phyloP scores from a whole-genome alignment of 805 yeast species.

The Metschnikowia picachoensis region DNA sequence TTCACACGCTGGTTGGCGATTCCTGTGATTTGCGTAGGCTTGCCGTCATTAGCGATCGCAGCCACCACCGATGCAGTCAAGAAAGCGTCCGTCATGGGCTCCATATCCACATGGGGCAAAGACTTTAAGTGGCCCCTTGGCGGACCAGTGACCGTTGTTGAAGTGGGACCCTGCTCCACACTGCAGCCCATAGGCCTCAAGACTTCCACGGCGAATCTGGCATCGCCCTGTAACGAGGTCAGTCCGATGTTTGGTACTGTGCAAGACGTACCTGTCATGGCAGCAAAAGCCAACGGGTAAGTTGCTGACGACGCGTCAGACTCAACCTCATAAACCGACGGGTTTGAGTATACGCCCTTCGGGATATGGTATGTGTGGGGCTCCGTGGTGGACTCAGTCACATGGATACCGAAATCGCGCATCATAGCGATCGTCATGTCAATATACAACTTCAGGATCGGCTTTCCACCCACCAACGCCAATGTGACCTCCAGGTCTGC shows the following conservation, averaged over 20 bases:
- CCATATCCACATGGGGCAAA: slow-evolving; percentile 84
- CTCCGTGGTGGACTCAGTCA: slow-evolving; percentile 63
- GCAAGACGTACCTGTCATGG: slow-evolving; percentile 88
- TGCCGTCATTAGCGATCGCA: slow-evolving; percentile 70
- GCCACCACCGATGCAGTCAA: slow-evolving; percentile 96
- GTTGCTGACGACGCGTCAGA: slow-evolving; percentile 98
- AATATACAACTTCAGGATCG: slow-evolving; percentile 91
- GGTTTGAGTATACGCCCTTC: slow-evolving; percentile 73
- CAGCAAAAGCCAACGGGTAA: slow-evolving; percentile 96
- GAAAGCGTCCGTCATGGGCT: slow-evolving; percentile 99
- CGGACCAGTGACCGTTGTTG: slow-evolving; percentile 93
- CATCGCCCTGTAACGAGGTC: slow-evolving; percentile 93
- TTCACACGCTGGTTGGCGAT: slow-evolving; percentile 98
- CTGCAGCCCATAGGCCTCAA: slow-evolving; percentile 91
- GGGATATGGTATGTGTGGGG: slow-evolving; percentile 89
- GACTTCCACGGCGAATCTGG: slow-evolving; percentile 91
- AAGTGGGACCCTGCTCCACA: slow-evolving; percentile 75
- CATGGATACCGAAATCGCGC: slow-evolving; percentile 82
- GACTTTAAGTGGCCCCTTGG: slow-evolving; percentile 64
- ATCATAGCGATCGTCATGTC: slow-evolving; percentile 97
- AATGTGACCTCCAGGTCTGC: slow-evolving; percentile 85
- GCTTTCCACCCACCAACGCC: slow-evolving; percentile 91
- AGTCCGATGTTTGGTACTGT: slow-evolving; percentile 94
- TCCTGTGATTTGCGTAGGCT: slow-evolving; percentile 70
- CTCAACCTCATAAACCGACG: slow-evolving; percentile 82